phyloP scores from a whole-genome alignment of 495 filamentous ascomycete genomes.

The Corynascus novoguineensis region DNA sequence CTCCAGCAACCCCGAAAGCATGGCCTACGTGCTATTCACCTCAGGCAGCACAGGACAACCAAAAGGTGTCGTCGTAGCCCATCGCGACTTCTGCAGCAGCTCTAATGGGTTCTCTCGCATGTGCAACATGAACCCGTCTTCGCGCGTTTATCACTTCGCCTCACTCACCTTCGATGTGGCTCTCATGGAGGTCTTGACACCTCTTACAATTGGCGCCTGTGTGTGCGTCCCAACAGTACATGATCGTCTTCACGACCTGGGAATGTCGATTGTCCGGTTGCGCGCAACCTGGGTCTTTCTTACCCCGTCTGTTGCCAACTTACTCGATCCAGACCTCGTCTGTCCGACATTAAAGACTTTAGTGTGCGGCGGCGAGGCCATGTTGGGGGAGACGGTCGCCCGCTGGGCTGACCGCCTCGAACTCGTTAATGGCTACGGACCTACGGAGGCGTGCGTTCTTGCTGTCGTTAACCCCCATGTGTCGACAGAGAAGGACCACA shows the following conservation, averaged over 20 bases:
- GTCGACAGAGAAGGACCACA: conserved; percentile 10
- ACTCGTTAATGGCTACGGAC: conserved; percentile 56
- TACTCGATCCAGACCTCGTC: conserved; percentile 26
- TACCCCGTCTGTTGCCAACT: conserved; percentile 22
- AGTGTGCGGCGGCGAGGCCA: conserved; percentile 28
- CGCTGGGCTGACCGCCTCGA: conserved; percentile 51
- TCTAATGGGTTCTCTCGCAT: conserved; percentile 29
- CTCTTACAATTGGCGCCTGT: conserved; percentile 55
- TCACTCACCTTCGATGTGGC: conserved; percentile 56
- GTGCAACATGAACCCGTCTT: conserved; percentile 12
- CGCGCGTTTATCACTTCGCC: conserved; percentile 52
- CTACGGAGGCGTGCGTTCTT: conserved; percentile 30
- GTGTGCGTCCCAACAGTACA: conserved; percentile 57
- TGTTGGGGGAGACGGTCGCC: conserved; percentile 30
- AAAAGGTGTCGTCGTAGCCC: conserved; percentile 39
- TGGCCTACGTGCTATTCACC: conserved; percentile 51
- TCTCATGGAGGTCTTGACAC: conserved; percentile 51
- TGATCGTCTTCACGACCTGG: conserved; percentile 36
- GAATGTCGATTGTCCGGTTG: conserved; percentile 22
- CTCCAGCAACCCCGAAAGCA: conserved; percentile 9
- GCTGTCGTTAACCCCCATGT: conserved; percentile 18
- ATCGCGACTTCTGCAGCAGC: conserved; percentile 32
- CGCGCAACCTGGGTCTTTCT: conserved; percentile 23
- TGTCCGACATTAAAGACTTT: conserved; percentile 26
- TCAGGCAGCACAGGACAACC: conserved; percentile 56